Percentiles rank a stretch among this genome's conserved stretches.
These are phyloP conservation scores for Phylloporus sp. DNA, from an alignment of 768 basidiomycete genomes.

Conservation along the genomic window DNA sequence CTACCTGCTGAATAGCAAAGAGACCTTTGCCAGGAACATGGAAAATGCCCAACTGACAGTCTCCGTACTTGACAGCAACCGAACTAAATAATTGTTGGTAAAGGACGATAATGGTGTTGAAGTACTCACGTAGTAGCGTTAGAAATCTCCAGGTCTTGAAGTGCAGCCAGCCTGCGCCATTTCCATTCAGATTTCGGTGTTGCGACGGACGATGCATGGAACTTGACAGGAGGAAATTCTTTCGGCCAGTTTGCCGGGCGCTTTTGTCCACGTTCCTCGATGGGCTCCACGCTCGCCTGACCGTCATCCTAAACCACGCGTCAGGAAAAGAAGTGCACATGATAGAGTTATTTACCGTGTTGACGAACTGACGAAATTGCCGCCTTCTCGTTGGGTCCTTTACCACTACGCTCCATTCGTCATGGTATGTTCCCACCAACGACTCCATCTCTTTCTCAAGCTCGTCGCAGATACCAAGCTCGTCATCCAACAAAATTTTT, in stretches of 20 bases:
- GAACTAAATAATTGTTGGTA: conserved; percentile 24
- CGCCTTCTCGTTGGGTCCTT: conserved; percentile 46
- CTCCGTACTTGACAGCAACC: conserved; percentile 56
- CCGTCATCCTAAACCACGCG: neutral
- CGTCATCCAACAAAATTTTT: conserved; percentile 63
- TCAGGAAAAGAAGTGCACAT: neutral
- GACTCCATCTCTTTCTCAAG: conserved; percentile 63
- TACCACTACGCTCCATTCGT: conserved; percentile 69
- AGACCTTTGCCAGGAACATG: conserved; percentile 55
- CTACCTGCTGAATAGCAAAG: conserved; percentile 68
- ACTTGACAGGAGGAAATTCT: conserved; percentile 44
- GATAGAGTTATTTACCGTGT: conserved; percentile 39
- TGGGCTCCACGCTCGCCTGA: conserved; percentile 37
- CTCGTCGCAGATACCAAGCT: conserved; percentile 66
- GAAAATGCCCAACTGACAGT: conserved; percentile 67
- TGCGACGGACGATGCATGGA: conserved; percentile 36
- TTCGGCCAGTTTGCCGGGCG: conserved; percentile 71
- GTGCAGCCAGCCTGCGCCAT: conserved; percentile 50
- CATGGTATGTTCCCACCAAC: conserved; percentile 61
- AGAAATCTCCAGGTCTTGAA: conserved; percentile 46
- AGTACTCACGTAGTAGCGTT: conserved; percentile 44
- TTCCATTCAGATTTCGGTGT: conserved; percentile 51
- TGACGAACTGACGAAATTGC: conserved; percentile 62
- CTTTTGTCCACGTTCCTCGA: conserved; percentile 57
- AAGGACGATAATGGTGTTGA: neutral